Evolutionary conservation across 352 stramenopile genomes (phyloP).

Genomic region (Globisporangium solare): DNA sequence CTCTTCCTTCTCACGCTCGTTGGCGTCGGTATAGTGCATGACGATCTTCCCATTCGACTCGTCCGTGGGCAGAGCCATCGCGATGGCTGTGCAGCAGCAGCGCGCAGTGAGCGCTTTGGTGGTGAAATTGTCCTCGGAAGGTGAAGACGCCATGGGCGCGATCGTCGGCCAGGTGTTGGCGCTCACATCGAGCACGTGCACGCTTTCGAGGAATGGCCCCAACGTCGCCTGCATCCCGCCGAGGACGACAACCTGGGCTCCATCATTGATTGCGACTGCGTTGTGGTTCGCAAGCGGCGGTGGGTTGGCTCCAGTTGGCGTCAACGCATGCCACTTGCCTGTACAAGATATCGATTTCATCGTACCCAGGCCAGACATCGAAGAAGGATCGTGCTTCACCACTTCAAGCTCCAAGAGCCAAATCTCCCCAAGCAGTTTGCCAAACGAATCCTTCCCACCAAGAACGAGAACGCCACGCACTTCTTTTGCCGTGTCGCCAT

Average conservation of each 20-base stretch:
- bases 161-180: constrained; percentile 41
- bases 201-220: constrained; percentile 22
- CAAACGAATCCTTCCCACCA: constrained; percentile 32
- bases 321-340: constrained; percentile 29
- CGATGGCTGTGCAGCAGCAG: constrained; percentile 30
- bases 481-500: constrained; percentile 15
- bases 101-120: constrained; percentile 18
- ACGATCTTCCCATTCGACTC: constrained; percentile 14
- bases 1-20: constrained; percentile 11
- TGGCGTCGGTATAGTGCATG: constrained; percentile 17
- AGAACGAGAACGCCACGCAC: constrained; percentile 34
- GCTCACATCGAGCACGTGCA: constrained; percentile 49
- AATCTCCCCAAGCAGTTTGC: constrained; percentile 32
- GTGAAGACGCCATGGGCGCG: constrained; percentile 2
- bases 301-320: constrained; percentile 42
- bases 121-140: neutral
- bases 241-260: constrained; percentile 39
- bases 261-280: constrained; percentile 26
- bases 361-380: neutral
- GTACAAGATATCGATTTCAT: too few relatives aligned
- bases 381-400: neutral
- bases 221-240: constrained; percentile 27
- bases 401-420: constrained; percentile 37
- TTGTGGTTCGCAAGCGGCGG: constrained; percentile 48
- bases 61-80: constrained; percentile 27